Base-by-base conservation (phyloP, 2,329 filamentous ascomycete genomes). In the Raffaelea ambrosiae region DNA sequence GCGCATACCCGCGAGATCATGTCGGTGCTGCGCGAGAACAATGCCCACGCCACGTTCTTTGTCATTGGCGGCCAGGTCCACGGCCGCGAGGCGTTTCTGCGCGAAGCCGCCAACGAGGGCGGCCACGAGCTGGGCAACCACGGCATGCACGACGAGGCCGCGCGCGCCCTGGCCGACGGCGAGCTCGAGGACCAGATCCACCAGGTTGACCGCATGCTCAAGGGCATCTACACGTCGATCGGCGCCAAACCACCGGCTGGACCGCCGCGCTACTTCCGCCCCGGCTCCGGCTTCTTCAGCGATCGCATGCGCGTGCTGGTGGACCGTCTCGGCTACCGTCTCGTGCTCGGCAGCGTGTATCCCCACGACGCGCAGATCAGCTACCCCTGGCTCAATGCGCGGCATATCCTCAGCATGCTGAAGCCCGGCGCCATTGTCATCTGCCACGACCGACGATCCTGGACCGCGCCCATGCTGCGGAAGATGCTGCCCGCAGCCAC, bases 311-410 rank as follows among this genome's bases (percentile, higher is more conserved):
- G 85, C 19, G 63, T 66, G 31, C 61, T 84, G 33, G 65, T 88
- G 8, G 66, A 66, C 31, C 70, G 66, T 45, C 61, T 88, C 51
- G 83, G 81, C 4, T 90, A 88, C 63, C 71, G 74, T 44, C 71
- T 93, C 45, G 83, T 89, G n/a, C 68, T 95, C 36, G 89, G 89
- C 3, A 83, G 81, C 63, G 82, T 95, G 38, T 95, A 94, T 65
- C 89, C 89, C 5, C 88, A 95, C 67, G 89, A 95, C 66, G 82
- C 89, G n/a, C 88, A 94, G 71, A 83, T 95, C 49, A 71, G 71
- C 10, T 83, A 77, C 58, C 74, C 79, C 55, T 68, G 70, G 53
- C 55, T 89, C 46, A 95, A 95, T 65, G 83, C 86, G 8, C 72
- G 70, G 54, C 88, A 95, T 67, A 78, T 95, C 4, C 63, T 95